phyloP scores from a whole-genome alignment of 148 eudicot genomes.

The Euryodendron excelsum region DNA sequence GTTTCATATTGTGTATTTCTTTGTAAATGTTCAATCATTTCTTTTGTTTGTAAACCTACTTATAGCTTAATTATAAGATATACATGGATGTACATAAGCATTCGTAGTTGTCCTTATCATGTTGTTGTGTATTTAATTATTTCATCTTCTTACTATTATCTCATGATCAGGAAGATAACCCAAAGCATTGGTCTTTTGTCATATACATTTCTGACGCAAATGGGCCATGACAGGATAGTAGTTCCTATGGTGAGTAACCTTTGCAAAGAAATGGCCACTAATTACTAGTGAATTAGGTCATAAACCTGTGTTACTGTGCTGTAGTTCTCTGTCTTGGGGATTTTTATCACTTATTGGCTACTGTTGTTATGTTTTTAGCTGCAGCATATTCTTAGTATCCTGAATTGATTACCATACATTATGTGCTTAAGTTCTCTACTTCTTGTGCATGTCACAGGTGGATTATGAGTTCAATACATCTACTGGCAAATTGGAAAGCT shows the following conservation, averaged over 20 bases:
- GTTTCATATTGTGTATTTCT: too few species aligned
- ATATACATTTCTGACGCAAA: slow-evolving; percentile 71
- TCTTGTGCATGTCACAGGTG: slow-evolving; percentile 42
- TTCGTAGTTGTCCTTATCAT: not conserved
- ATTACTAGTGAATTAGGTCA: not conserved
- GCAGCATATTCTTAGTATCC: not conserved
- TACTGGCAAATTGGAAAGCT: slow-evolving; percentile 42
- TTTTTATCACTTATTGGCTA: not conserved
- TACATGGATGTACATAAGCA: too few species aligned
- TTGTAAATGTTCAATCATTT: too few species aligned
- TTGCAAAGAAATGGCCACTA: too few species aligned
- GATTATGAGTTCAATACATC: slow-evolving; percentile 59
- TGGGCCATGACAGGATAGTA: slow-evolving; percentile 78
- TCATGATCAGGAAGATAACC: slow-evolving; percentile 58
- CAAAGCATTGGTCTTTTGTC: slow-evolving; percentile 93
- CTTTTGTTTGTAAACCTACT: too few species aligned
- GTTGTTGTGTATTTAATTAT: slow-evolving; percentile 3
- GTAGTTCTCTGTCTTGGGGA: not conserved
- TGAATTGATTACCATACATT: not conserved
- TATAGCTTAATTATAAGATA: too few species aligned
- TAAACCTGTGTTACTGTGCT: not conserved
- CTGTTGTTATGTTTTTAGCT: not conserved
- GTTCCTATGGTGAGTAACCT: slow-evolving; percentile 83
- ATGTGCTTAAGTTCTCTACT: not conserved
- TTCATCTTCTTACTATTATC: slow-evolving; percentile 10